These are phyloP conservation scores for Pilaira anomala DNA, from an alignment of 192 early-diverging fungal genomes.

Conservation along the genomic window DNA sequence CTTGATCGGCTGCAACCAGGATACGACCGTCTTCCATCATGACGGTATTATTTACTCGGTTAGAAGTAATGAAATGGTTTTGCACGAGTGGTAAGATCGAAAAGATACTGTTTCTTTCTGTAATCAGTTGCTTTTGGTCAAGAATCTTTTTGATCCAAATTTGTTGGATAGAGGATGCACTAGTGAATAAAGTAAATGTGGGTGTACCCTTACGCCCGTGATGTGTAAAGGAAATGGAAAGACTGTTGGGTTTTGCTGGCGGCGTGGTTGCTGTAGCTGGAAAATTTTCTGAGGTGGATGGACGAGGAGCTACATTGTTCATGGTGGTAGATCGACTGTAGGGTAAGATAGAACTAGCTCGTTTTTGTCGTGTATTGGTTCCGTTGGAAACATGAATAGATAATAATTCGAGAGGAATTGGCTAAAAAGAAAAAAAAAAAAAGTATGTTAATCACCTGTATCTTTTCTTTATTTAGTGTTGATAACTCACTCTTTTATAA, in stretches of 20 bases:
- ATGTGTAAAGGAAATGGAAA: conserved; percentile 71
- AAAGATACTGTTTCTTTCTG: conserved; percentile 41
- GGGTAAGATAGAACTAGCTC: conserved; percentile 27
- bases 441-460: too few relatives aligned
- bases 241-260: conserved; percentile 28
- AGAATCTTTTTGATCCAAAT: conserved; percentile 84
- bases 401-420: conserved; percentile 82
- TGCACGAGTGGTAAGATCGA: conserved; percentile 50
- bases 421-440: conserved; percentile 32
- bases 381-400: conserved; percentile 30
- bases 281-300: not conserved
- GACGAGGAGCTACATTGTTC: not conserved
- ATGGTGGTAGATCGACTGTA: conserved; percentile 24
- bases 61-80: conserved; percentile 42
- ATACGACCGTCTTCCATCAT: conserved; percentile 44
- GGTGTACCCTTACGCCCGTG: conserved; percentile 63
- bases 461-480: not conserved
- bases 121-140: conserved; percentile 50
- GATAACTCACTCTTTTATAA: conserved; percentile 41
- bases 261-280: not conserved
- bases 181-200: conserved; percentile 67
- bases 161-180: conserved; percentile 64
- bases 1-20: conserved; percentile 79
- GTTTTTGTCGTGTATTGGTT: conserved; percentile 21
- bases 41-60: conserved; percentile 53